A percentile compares a stretch with the other conserved stretches of the same genome.
These are phyloP conservation scores for Blastocystis sp. DNA, from an alignment of 352 stramenopile species.

Conservation along the genomic window DNA sequence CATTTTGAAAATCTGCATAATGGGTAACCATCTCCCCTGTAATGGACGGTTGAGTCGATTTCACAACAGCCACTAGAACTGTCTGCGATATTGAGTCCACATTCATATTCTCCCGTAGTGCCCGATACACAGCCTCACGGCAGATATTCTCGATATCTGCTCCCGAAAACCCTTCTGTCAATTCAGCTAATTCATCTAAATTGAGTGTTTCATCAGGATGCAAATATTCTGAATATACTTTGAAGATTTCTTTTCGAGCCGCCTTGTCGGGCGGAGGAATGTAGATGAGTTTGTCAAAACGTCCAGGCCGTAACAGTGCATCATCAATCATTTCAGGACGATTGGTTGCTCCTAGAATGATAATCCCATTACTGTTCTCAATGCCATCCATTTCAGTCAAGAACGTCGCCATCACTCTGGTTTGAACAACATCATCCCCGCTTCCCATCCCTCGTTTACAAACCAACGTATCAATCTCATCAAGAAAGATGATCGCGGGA, in stretches of 20 bases:
- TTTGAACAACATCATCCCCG: conserved; percentile 53
- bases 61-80: conserved; percentile 71
- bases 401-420: conserved; percentile 89
- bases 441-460: conserved; percentile 69
- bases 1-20: conserved; percentile 70
- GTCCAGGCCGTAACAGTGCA: conserved; percentile 86
- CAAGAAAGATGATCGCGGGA: conserved; percentile 80
- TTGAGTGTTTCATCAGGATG: conserved; percentile 72
- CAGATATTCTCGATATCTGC: conserved; percentile 80
- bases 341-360: conserved; percentile 94
- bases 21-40: conserved; percentile 68
- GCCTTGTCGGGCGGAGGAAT: conserved; percentile 62
- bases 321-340: conserved; percentile 90
- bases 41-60: conserved; percentile 69
- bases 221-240: conserved; percentile 66
- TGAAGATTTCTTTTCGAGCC: conserved; percentile 30
- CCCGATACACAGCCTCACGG: conserved; percentile 73
- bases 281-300: conserved; percentile 84
- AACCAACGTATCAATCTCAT: conserved; percentile 79
- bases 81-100: conserved; percentile 68
- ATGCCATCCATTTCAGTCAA: conserved; percentile 94
- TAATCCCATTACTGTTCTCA: conserved; percentile 81
- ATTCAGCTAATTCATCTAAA: conserved; percentile 68
- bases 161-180: conserved; percentile 73
- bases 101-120: conserved; percentile 70